Conservation (phyloP, 106 monocot species). For the Dendrobium officinale region DNA sequence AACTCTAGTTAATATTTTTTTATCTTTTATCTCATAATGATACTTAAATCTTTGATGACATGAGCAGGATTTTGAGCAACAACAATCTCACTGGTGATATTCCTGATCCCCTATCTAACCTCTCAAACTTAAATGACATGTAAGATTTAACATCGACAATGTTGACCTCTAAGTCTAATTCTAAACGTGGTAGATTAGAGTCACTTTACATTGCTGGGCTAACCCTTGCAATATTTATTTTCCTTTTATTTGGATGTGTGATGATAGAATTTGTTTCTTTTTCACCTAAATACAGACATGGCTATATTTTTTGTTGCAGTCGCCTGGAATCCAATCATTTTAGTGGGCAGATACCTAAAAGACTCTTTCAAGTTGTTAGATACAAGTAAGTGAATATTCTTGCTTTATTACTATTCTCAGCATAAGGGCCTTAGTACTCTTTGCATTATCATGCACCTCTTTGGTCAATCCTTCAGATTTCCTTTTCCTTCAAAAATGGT, state of each 20-base stretch:
- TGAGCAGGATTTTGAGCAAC: slow-evolving; percentile 67
- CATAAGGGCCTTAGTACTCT: not conserved
- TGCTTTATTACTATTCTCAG: not conserved
- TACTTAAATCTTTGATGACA: not conserved
- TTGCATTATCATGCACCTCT: not conserved
- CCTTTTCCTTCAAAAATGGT: not conserved
- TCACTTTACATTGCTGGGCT: not conserved
- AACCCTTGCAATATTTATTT: not conserved
- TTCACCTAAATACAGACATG: not conserved
- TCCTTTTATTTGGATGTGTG: not conserved
- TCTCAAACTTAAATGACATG: slow-evolving; percentile 56
- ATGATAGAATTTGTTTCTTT: not conserved
- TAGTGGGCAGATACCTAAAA: slow-evolving; percentile 57
- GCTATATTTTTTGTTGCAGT: slow-evolving; percentile 26
- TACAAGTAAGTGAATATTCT: slow-evolving; percentile 52
- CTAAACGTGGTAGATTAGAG: not conserved
- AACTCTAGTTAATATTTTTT: slow-evolving; percentile 5
- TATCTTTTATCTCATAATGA: not conserved
- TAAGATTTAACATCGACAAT: slow-evolving; percentile 19
- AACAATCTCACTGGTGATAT: slow-evolving; percentile 73
- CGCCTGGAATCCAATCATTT: slow-evolving; percentile 61
- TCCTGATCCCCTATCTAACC: slow-evolving; percentile 63
- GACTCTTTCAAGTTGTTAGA: slow-evolving; percentile 48
- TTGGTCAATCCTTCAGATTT: not conserved
- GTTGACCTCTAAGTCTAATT: not conserved